These are phyloP conservation scores for Cutaneotrichosporon sp. DNA, from an alignment of 1,284 basidiomycete species.

Conservation along the genomic window DNA sequence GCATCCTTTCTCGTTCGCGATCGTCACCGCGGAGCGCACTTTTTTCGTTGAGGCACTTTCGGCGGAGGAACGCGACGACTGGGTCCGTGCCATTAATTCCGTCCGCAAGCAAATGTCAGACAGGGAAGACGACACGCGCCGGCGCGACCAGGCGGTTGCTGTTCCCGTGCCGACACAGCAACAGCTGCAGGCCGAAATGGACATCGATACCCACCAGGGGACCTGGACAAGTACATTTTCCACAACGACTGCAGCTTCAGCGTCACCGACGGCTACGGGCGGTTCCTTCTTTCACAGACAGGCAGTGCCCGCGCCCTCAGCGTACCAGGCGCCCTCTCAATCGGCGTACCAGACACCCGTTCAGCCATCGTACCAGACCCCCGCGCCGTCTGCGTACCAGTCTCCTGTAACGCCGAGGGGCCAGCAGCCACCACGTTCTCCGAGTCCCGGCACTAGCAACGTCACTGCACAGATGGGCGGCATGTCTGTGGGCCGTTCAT, in stretches of 20 bases:
- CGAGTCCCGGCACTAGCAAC: neutral
- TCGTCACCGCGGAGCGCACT: slow-evolving; percentile 86
- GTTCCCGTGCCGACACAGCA: neutral
- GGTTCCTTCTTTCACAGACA: neutral
- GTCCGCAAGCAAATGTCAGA: slow-evolving; percentile 61
- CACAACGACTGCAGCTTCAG: neutral
- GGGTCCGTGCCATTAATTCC: slow-evolving; percentile 78
- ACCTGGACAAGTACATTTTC: slow-evolving; percentile 24
- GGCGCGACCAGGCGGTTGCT: neutral
- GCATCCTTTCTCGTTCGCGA: slow-evolving; percentile 82
- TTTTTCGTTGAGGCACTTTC: slow-evolving; percentile 83
- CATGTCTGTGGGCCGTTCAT: slow-evolving; percentile 4
- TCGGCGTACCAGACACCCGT: neutral
- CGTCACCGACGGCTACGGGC: neutral
- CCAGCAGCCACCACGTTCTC: neutral
- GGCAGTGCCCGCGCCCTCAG: neutral
- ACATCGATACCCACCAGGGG: slow-evolving; percentile 25
- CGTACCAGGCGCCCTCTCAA: neutral
- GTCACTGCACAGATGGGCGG: neutral
- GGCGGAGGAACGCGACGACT: slow-evolving; percentile 66
- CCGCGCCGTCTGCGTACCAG: no score
- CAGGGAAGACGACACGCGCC: slow-evolving; percentile 29
- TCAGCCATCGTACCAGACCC: neutral
- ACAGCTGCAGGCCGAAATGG: neutral
- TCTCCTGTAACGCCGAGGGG: neutral